Evolutionary conservation across 192 early-diverging fungal species (phyloP), one percentile per base, ranked within the genome.

Genomic region (Geranomyces variabilis): DNA sequence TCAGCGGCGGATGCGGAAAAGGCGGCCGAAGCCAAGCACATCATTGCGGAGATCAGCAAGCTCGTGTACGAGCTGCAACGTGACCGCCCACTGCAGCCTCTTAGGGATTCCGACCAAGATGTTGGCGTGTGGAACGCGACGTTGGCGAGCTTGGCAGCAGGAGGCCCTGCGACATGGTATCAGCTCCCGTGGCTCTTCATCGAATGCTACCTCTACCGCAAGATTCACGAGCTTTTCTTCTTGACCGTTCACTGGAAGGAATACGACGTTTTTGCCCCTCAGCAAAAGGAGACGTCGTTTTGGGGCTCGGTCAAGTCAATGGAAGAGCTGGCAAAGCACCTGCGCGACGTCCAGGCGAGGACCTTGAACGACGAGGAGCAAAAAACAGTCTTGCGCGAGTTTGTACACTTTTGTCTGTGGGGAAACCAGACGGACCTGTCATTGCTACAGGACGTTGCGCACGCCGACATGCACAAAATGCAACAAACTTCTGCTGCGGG

Each of bases 341-440:
- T 90, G 19, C 76, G 79, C 29, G 73, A 67, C 2, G 77, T 74
- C 9, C 22, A 67, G 48, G 22, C 15, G 13, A 30, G 15, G 47
- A 19, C 24, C 14, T 28, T 57, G 64, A 34, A 74, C 22, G 53
- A 41, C 13, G 41, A 58, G 12, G 64, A 26, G 67, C 30, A 28
- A 45, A 45, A 24, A 22, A 34, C 51, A 19, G 55, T 55, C n/a
- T 59, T 74, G 64, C 22, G 41, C 17, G 73, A 75, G 47, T 69
- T 75, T 49, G 28, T 75, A 7, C 65, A 68, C 74, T 83, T 93
- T 31, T 90, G 86, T 28, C 77, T 97, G 49, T 97, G 95, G 95
- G 95, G 95, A 4, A 97, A 97, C 81, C 89, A 91, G 58, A 70
- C 90, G 0, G 95, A 95, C 63, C 76, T 95, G 60, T 92, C 90